Conservation (phyloP, 1,139 yeast species). For the Yamadazyma jaroonii region DNA sequence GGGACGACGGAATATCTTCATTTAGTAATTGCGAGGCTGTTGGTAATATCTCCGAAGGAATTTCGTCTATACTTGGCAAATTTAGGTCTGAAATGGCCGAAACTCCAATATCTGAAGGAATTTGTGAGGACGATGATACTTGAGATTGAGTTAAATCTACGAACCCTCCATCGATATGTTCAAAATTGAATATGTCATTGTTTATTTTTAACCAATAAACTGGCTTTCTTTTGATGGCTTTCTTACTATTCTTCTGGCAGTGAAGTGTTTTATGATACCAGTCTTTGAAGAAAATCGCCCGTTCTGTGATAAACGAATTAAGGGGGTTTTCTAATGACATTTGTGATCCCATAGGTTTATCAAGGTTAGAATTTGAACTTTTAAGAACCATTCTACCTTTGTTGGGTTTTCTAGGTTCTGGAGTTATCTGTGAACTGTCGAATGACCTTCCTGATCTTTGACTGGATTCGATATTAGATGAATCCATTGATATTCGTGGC, state of each 20-base stretch:
- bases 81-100: too few relatives aligned
- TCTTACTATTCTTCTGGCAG: slow-evolving; percentile 6
- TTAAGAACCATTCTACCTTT: slow-evolving; percentile 10
- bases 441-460: slow-evolving; percentile 1
- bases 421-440: neutral
- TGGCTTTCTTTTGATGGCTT: neutral
- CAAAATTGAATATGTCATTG: slow-evolving; percentile 8
- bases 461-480: neutral
- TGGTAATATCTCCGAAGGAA: too few relatives aligned
- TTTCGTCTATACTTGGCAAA: too few relatives aligned
- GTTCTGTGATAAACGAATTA: slow-evolving; percentile 22
- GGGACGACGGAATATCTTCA: slow-evolving; percentile 2
- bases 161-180: slow-evolving; percentile 3
- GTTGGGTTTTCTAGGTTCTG: neutral
- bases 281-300: slow-evolving; percentile 34
- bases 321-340: slow-evolving; percentile 5
- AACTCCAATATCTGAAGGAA: too few relatives aligned
- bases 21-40: too few relatives aligned
- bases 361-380: slow-evolving; percentile 5
- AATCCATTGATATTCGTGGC: slow-evolving; percentile 1
- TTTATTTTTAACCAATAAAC: slow-evolving; percentile 5
- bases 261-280: slow-evolving; percentile 27
- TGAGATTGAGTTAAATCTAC: neutral
- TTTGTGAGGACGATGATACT: neutral
- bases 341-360: neutral